Base-by-base conservation (phyloP, 2,329 filamentous ascomycete genomes). In the Sporothrix curviconia region DNA sequence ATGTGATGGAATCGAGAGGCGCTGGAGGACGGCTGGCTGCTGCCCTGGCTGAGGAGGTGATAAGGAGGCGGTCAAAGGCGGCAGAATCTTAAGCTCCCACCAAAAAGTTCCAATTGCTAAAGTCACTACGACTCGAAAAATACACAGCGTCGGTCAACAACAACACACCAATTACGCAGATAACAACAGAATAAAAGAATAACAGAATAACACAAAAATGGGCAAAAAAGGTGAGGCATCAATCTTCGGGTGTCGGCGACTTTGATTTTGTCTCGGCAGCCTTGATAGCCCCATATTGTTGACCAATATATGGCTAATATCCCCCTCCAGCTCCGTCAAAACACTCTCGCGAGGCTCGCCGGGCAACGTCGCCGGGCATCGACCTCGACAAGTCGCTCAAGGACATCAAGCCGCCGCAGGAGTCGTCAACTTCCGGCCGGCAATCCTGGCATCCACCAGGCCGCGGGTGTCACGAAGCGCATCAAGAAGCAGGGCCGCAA, bases 311-410 rank as follows among this genome's bases (percentile, higher is more conserved):
- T n/a, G 11, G 14, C 25, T 47, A 46, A 15, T n/a, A 28, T 15
- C 14, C 28, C 22, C 19, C n/a, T 9, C 1, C 67, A 88, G 84
- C 75, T 56, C 76, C 77, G 39, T 89, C 87, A 4, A 71, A 83
- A 58, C 87, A 86, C 74, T 92, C 89, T 55, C 86, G 89, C 63
- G 87, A 86, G 59, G 86, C 87, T 40, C 82, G 87, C 67, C 84
- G 89, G 62, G 87, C 84, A 47, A 82, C 83, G 15, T 87, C 86
- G 4, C 85, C 87, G 25, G 78, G 83, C 65, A 84, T 89, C 70
- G 74, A 88, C 71, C 81, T 82, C 43, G 85, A 89, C 76, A 88
- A 88, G 72, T 87, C 85, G 7, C 76, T 89, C 22, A 87, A 86
- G 67, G 74, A 82, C 37, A 71, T 80, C 59, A 74, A 78, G 60